phyloP scores from a whole-genome alignment of 1,284 basidiomycete genomes.

The Trichosporon coremiiforme region DNA sequence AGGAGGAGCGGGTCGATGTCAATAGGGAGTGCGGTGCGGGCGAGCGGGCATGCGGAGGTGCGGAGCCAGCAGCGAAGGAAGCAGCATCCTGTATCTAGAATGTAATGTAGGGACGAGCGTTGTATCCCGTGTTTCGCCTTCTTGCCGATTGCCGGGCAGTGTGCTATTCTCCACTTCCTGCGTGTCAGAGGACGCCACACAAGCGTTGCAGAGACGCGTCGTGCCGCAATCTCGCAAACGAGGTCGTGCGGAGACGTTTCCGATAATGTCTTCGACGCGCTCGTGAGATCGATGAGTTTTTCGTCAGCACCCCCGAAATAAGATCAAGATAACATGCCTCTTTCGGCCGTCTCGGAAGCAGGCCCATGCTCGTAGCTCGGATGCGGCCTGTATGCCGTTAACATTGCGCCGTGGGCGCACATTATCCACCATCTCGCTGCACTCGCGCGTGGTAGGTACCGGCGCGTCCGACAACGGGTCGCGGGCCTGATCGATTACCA shows the following conservation, averaged over 20 bases:
- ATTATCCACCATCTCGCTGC: neutral
- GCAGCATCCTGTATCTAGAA: conserved; percentile 10
- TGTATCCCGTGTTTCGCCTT: conserved; percentile 2
- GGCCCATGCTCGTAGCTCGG: neutral
- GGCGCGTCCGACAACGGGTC: too few species aligned
- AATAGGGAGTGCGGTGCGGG: neutral
- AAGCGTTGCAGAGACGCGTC: neutral
- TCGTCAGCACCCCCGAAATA: neutral
- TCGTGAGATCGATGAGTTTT: too few species aligned
- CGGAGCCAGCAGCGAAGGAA: neutral
- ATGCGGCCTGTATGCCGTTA: conserved; percentile 1
- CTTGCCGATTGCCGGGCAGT: neutral
- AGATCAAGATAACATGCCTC: conserved; percentile 2
- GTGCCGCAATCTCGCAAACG: neutral
- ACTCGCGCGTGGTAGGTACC: neutral
- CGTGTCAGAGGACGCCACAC: neutral
- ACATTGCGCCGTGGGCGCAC: conserved; percentile 7
- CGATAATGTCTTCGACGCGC: too few species aligned
- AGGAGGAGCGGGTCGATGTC: neutral
- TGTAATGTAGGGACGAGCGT: conserved; percentile 10
- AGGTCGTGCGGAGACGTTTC: too few species aligned
- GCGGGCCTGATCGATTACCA: neutral
- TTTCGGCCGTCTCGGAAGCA: neutral
- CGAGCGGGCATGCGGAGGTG: neutral
- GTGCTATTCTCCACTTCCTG: neutral